These are phyloP conservation scores for Aspergillus fumigatus DNA, from an alignment of 2,329 filamentous ascomycete species.

Conservation along the genomic window DNA sequence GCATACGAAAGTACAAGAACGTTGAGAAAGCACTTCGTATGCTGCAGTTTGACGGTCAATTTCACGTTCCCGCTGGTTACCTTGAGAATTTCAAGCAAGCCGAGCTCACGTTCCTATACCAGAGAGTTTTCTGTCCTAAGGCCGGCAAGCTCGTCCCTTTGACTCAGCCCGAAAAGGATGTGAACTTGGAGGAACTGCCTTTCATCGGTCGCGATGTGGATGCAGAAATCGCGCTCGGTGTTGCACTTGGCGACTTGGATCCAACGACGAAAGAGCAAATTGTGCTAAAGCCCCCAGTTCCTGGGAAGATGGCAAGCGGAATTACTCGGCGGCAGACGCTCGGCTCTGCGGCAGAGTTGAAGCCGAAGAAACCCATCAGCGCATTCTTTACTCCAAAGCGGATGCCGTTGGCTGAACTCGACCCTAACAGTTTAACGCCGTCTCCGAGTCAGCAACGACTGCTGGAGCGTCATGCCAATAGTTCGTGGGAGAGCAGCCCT, in stretches of 20 bases:
- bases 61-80: constrained; percentile 74
- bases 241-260: constrained; percentile 78
- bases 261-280: constrained; percentile 78
- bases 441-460: constrained; percentile 61
- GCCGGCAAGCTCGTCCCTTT: constrained; percentile 69
- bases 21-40: constrained; percentile 77
- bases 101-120: constrained; percentile 88
- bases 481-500: constrained; percentile 52
- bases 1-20: constrained; percentile 84
- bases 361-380: constrained; percentile 58
- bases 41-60: constrained; percentile 85
- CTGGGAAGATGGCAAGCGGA: constrained; percentile 30
- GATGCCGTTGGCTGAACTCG: constrained; percentile 61
- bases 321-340: constrained; percentile 39
- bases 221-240: constrained; percentile 62
- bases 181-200: constrained; percentile 66
- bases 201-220: constrained; percentile 76
- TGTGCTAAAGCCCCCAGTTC: constrained; percentile 30
- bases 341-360: constrained; percentile 48
- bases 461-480: constrained; percentile 50
- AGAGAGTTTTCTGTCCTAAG: constrained; percentile 85
- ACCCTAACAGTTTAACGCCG: constrained; percentile 63
- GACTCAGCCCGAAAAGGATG: constrained; percentile 59
- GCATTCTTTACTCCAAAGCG: constrained; percentile 63
- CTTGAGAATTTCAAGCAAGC: constrained; percentile 76